These are phyloP conservation scores for Adansonia madagascariensis DNA, from an alignment of 441 rosid species.

Conservation along the genomic window DNA sequence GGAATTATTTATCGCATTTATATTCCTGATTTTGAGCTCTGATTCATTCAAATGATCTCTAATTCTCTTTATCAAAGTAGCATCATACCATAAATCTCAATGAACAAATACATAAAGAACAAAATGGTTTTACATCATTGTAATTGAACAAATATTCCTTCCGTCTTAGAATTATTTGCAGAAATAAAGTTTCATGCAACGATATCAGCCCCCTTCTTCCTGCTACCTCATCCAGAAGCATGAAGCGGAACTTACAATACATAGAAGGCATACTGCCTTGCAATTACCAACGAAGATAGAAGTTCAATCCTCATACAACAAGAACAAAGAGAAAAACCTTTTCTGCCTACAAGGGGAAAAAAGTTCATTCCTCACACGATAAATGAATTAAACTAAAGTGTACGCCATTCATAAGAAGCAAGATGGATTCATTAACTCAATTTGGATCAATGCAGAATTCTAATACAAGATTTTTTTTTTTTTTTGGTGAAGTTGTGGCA, in stretches of 20 bases:
- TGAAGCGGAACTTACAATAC: not conserved
- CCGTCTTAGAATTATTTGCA: not conserved
- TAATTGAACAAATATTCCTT: not conserved
- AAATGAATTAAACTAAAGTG: slow-evolving; percentile 12
- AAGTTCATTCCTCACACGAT: slow-evolving; percentile 6
- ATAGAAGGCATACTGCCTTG: not conserved
- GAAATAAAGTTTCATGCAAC: not conserved
- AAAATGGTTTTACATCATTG: slow-evolving; percentile 2
- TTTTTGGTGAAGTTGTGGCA: slow-evolving; percentile 20
- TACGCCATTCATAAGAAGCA: slow-evolving; percentile 2
- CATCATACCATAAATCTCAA: not conserved
- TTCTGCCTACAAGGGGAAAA: not conserved
- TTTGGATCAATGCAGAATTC: slow-evolving; percentile 8
- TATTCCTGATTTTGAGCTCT: not conserved
- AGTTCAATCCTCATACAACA: not conserved
- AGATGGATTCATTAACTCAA: not conserved
- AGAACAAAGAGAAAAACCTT: not conserved
- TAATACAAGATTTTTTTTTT: not conserved
- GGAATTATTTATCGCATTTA: not conserved
- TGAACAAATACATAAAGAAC: not conserved
- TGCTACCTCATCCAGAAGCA: not conserved
- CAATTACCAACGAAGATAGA: not conserved
- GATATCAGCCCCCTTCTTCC: not conserved
- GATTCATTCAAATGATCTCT: slow-evolving; percentile 2
- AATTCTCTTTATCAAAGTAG: not conserved